Evolutionary conservation across 352 stramenopile genomes (phyloP), one percentile per base, ranked within the genome.

Genomic region (Blastocystis sp.): DNA sequence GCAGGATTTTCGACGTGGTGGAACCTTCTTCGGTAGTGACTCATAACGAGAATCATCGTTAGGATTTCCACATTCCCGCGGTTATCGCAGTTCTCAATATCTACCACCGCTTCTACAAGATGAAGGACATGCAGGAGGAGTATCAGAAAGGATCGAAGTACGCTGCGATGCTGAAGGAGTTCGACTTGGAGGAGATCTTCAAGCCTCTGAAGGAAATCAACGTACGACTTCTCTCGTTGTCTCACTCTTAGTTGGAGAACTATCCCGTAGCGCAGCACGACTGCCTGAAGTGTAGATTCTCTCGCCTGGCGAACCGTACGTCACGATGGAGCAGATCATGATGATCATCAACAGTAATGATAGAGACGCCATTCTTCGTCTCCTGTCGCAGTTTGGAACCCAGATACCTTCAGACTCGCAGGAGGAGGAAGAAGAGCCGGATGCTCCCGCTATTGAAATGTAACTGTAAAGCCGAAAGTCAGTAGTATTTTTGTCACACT

Each of bases 121-220:
- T 66, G 50, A 64, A 84, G 53, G 53, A 84, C 13, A 37, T 37
- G 20, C 34, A 45, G 34, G 50, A 23, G 4, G 41, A 63, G 50
- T 45, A 69, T 15, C 2, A 45, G 20, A 55, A 66, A 23, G 73
- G 73, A 0, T 54, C 59, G 37, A 53, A 47, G 56, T 84, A 53
- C 56, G 45, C 53, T 9, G 39, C n/a, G 73, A 64, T 84, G 73
- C 7, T 54, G 23, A 55, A 84, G 18, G 8, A 39, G n/a, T 20
- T 84, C 9, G 20, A 59, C 1, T 18, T 84, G 39, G 53, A 26
- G 39, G 73, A 84, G 56, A 8, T 54, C 3, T 66, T 66, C 43
- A 84, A 84, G 50, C 73, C 73, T 5, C 73, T 84, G 39, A 29
- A 37, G 29, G 50, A 64, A 0, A 84, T 84, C 41, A 55, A 84